Evolutionary conservation across 164 flowering plant genomes (phyloP), one percentile per base, ranked within the genome.

Genomic region (Paratinospora sagittata): DNA sequence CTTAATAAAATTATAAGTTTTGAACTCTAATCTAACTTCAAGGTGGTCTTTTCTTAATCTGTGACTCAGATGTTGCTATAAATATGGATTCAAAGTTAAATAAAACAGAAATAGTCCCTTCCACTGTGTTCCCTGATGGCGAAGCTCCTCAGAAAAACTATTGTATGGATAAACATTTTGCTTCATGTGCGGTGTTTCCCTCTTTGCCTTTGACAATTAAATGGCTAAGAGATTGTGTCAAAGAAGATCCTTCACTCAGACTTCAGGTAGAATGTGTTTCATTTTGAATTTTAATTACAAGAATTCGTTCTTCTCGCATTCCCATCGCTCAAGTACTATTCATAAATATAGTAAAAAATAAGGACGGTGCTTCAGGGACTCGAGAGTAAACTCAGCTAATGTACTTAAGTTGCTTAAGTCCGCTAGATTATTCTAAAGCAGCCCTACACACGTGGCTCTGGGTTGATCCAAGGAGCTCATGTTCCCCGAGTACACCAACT

Each of bases 181-280:
- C 81, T 47, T 79, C 78, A 77, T 86, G 90, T 76, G 84, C 84
- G 1, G 96, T 89, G 49, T 79, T 89, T 65, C 86, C 97, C 57
- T 88, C 96, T 21, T 77, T 92, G 71, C 94, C 96, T 69, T 52
- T 82, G 81, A 77, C 96, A 73, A 82, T 92, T 65, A 85, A 83
- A 69, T 89, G 91, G 96, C 73, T 92, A 71, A 84, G 94, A 72
- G 88, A 90, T 69, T 82, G 84, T 78, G 89, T 83, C 2, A 81
- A 72, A 71, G 79, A 85, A 62, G 84, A 90, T 62, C 96, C 94
- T 62, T 82, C 88, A 4, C 24, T 85, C 66, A 83, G 83, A 76
- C 57, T 92, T 73, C 89, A 92, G 92, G 97, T 92, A 83, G 76
- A 52, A 33, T 60, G 26, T 45, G 24, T 60, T 52, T 39, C 43